Evolutionary conservation across 2,329 filamentous ascomycete genomes (phyloP).

Genomic region (Aquanectria penicillioides): DNA sequence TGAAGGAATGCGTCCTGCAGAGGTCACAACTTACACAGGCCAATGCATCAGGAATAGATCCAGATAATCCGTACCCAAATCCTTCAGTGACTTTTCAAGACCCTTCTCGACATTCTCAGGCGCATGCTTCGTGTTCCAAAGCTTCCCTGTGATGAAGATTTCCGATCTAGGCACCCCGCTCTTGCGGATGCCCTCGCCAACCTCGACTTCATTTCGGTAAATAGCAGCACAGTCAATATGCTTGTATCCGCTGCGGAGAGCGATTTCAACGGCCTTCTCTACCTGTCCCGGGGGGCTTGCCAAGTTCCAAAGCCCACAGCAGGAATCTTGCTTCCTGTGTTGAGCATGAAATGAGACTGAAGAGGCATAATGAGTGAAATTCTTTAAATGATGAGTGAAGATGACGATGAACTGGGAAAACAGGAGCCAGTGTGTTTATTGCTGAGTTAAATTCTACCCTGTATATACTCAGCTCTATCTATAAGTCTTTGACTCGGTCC

Average conservation of each 20-base stretch:
- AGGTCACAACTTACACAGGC: slow-evolving; percentile 9
- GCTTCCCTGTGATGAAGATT: slow-evolving; percentile 66
- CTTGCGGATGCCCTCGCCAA: slow-evolving; percentile 52
- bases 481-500: too few relatives aligned
- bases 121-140: slow-evolving; percentile 67
- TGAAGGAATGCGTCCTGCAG: neutral
- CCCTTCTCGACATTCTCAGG: slow-evolving; percentile 57
- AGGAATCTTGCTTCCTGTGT: slow-evolving; percentile 79
- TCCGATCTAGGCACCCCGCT: slow-evolving; percentile 51
- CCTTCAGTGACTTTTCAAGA: slow-evolving; percentile 57
- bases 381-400: too few relatives aligned
- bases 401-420: too few relatives aligned
- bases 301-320: slow-evolving; percentile 79
- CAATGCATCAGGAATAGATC: slow-evolving; percentile 45
- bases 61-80: slow-evolving; percentile 60
- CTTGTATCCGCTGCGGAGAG: slow-evolving; percentile 53
- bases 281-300: slow-evolving; percentile 63
- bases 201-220: slow-evolving; percentile 55
- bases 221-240: slow-evolving; percentile 58
- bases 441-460: too few relatives aligned
- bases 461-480: too few relatives aligned
- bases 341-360: slow-evolving; percentile 61
- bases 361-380: slow-evolving; percentile 22
- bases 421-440: too few relatives aligned
- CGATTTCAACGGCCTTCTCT: slow-evolving; percentile 49